These are phyloP conservation scores for Penicillium sclerotigenum DNA, from an alignment of 2,329 filamentous ascomycete species.

Conservation along the genomic window DNA sequence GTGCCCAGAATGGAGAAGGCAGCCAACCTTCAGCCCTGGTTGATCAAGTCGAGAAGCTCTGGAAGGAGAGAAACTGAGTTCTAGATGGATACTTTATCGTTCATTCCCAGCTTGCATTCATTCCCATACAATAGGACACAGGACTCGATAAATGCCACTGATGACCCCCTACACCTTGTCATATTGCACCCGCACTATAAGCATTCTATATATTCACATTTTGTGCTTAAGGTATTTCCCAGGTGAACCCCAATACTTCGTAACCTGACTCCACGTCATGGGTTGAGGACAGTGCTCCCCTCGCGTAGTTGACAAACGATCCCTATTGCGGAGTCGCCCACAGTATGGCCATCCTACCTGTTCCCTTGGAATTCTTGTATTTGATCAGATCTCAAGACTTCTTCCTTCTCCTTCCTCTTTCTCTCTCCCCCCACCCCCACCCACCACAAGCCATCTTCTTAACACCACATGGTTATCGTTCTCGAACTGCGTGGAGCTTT, in stretches of 20 bases:
- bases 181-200: neutral
- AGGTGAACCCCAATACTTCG: neutral
- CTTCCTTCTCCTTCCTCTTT: neutral
- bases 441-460: no score
- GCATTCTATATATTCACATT: neutral
- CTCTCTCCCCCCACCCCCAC: no score
- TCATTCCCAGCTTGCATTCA: neutral
- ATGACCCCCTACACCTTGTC: neutral
- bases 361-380: neutral
- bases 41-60: conserved; percentile 70
- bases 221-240: no score
- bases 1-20: conserved; percentile 61
- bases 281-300: neutral
- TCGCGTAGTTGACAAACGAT: neutral
- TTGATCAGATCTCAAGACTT: neutral
- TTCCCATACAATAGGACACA: neutral
- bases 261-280: neutral
- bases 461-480: neutral
- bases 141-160: neutral
- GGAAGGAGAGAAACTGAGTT: conserved; percentile 35
- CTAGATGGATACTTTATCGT: neutral
- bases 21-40: conserved; percentile 61
- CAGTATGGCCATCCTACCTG: neutral
- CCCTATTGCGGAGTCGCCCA: neutral
- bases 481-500: neutral